Evolutionary conservation across 1,284 basidiomycete species (phyloP), one percentile per base, ranked within the genome.

Genomic region (Xerocomus minutiporus): DNA sequence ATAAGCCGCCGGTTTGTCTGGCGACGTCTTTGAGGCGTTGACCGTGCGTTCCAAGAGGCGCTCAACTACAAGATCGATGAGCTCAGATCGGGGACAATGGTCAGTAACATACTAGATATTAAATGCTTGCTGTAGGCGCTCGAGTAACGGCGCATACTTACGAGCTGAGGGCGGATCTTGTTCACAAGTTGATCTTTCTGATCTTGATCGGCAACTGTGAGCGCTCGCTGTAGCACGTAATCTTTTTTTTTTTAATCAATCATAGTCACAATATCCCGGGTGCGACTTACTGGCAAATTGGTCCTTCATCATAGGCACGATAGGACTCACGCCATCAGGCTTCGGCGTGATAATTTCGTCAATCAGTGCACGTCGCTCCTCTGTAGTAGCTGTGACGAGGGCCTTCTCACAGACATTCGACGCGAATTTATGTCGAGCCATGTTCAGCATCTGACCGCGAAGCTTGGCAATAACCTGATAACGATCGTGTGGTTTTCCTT

Each of bases 351-450:
- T 80, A 49, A 97, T 84, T 71, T 97, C 93, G 23, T 91, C 83
- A 52, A 97, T 83, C 55, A 97, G 75, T 32, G 74, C 68, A 20
- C 78, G 79, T 50, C 88, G 82, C 55, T 80, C 85, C 20, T 84
- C 81, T 0, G 76, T 49, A 51, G 82, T 79, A 0, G 88, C 82
- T 23, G 78, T 84, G 23, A 86, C 69, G 43, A 97, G 78, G 1
- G 93, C 93, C 70, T 94, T 93, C 73, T 99, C 97, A 67, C 93
- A 90, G 17, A 99, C 97, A 64, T 99, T 99, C 5, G 91, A 95
- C 1, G 96, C 94, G 65, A 96, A 98, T 71, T 98, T 98, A 74
- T 97, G 95, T 45, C 86, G 82, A 1, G 90, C 81, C 78, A 94
- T 83, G 56, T 78, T 75, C 32, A 94, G 70, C 66, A 99, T 81